A percentile compares a stretch with the other conserved stretches of the same genome.
phyloP scores from a whole-genome alignment of 371 early-diverging fungal species.

The Mortierella sp. region DNA sequence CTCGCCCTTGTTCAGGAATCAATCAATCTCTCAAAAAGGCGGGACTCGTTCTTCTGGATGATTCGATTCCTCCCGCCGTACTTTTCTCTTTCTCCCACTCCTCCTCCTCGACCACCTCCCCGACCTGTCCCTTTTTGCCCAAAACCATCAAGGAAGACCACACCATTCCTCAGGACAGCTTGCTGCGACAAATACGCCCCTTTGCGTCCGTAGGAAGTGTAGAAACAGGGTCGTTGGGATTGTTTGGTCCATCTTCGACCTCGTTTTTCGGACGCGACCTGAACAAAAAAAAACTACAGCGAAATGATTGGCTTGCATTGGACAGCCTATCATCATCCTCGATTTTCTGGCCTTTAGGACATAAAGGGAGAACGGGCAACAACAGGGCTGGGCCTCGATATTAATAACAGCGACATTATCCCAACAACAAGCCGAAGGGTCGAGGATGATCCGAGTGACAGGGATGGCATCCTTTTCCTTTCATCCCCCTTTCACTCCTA shows the following conservation, averaged over 20 bases:
- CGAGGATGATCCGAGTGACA: conserved; percentile 1
- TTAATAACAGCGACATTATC: background rate
- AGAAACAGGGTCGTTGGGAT: background rate
- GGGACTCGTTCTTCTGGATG: background rate
- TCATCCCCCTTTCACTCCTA: background rate
- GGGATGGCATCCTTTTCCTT: background rate
- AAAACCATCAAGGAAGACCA: background rate
- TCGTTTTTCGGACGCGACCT: conserved; percentile 19
- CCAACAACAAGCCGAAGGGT: background rate
- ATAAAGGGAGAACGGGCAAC: conserved; percentile 12
- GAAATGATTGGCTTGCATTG: conserved; percentile 37
- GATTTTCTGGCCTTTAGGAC: conserved; percentile 29
- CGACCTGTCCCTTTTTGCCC: background rate
- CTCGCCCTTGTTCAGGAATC: background rate
- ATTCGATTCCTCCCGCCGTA: background rate
- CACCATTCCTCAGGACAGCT: background rate
- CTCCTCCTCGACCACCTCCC: no score
- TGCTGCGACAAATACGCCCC: background rate
- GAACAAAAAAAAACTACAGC: conserved; percentile 2
- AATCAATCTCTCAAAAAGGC: background rate
- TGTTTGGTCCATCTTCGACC: conserved; percentile 38
- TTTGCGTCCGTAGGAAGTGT: background rate
- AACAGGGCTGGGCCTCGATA: background rate
- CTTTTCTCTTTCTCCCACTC: background rate
- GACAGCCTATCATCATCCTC: conserved; percentile 9